Evolutionary conservation across 1,284 basidiomycete genomes (phyloP).

Genomic region (Xerocomus alliaceus): DNA sequence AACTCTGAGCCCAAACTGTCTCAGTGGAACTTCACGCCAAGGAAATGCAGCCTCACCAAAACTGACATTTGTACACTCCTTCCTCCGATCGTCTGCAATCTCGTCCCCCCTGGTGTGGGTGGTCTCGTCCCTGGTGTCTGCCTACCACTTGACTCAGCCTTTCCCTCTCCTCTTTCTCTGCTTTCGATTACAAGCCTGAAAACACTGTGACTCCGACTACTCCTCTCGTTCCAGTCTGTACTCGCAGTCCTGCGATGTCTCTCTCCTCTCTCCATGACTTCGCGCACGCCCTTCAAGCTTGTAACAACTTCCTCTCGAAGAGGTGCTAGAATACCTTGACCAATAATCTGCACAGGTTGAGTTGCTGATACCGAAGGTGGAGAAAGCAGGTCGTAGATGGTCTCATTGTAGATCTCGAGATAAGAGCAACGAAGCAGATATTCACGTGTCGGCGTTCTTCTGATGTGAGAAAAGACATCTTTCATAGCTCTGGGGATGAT

Average conservation of each 20-base stretch:
- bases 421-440: constrained; percentile 94
- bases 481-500: constrained; percentile 94
- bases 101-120: constrained; percentile 68
- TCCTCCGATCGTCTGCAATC: constrained; percentile 74
- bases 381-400: constrained; percentile 85
- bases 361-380: constrained; percentile 68
- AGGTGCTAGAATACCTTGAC: constrained; percentile 68
- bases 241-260: constrained; percentile 89
- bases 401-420: constrained; percentile 97
- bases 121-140: constrained; percentile 64
- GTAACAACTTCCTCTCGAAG: constrained; percentile 92
- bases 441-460: constrained; percentile 77
- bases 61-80: constrained; percentile 82
- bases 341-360: constrained; percentile 75
- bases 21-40: constrained; percentile 28
- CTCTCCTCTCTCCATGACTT: constrained; percentile 86
- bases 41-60: constrained; percentile 55
- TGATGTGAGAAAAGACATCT: constrained; percentile 81
- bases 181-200: constrained; percentile 89
- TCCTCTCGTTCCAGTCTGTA: constrained; percentile 97
- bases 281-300: constrained; percentile 83
- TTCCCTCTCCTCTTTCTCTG: constrained; percentile 62
- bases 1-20: constrained; percentile 53
- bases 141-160: constrained; percentile 55
- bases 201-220: constrained; percentile 91